Conservation (phyloP, 441 rosid species). For the Syzygium syzygioides region DNA sequence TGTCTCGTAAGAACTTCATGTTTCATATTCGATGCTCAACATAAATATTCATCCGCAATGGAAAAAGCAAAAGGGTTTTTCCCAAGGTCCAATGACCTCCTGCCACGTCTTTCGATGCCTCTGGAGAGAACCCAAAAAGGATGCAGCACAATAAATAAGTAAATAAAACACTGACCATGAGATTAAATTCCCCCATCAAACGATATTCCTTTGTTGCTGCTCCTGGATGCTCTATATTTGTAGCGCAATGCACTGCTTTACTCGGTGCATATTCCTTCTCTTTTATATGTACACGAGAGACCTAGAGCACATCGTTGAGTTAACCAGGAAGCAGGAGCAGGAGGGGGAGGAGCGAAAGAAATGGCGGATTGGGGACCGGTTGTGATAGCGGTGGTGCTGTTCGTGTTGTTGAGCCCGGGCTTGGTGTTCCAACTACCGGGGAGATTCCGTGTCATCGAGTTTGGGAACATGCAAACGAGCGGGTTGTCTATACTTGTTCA, state of each 20-base stretch:
- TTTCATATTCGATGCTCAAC: background rate
- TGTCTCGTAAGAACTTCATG: background rate
- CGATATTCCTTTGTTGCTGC: background rate
- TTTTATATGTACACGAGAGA: background rate
- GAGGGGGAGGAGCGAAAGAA: background rate
- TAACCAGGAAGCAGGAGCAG: background rate
- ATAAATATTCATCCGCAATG: background rate
- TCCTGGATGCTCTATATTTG: background rate
- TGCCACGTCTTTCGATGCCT: background rate
- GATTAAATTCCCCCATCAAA: background rate
- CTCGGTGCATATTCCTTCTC: background rate
- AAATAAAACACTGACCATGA: background rate
- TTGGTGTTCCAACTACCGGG: conserved; percentile 15
- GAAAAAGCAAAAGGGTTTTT: background rate
- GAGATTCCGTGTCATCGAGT: background rate
- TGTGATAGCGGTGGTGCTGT: conserved; percentile 12
- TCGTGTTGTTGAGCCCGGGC: conserved; percentile 9
- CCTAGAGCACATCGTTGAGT: background rate
- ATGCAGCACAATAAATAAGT: background rate
- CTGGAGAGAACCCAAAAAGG: background rate
- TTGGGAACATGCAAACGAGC: conserved; percentile 9
- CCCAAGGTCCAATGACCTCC: background rate
- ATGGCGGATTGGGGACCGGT: conserved; percentile 21
- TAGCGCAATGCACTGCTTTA: background rate
- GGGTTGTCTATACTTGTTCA: conserved; percentile 10